Evolutionary conservation across 257 asterid genomes (phyloP), one percentile per base, ranked within the genome.

Genomic region (Vinca minor): DNA sequence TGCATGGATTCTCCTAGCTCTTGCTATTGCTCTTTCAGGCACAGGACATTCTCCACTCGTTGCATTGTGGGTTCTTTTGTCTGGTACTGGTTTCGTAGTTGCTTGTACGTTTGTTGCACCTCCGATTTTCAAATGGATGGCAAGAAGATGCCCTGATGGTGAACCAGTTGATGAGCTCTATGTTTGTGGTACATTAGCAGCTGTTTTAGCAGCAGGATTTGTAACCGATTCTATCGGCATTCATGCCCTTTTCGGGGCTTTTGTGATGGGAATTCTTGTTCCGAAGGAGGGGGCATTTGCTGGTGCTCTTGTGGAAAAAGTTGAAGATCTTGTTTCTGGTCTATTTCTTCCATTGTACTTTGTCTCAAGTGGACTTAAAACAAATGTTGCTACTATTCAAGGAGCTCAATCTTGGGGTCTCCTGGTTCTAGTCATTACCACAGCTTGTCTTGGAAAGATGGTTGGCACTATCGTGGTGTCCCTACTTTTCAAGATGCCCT

Each of bases 341-440:
- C 74, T 81, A 32, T 72, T 81, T 53, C 86, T 78, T 25, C 86
- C 86, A 11, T 50, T 81, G 29, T 81, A 81, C 70, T 81, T 81
- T 17, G 83, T 75, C 41, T 81, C 86, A 1, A 81, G 86, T 64
- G 79, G 88, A 29, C 54, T 77, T 62, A 55, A 80, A 67, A 69
- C 76, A 32, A 75, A 79, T 47, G 77, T 78, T 46, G 81, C 87
- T 62, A 38, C 76, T 64, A 70, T 82, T 48, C 83, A 72, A n/a
- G 85, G 85, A 54, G 81, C 82, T 1, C 66, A 67, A 15, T 79
- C 87, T 3, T 79, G 87, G 87, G 87, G 87, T 12, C 83, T 82
- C 34, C 81, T 82, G 5, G 78, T 67, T 52, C 44, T 82, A 62
- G 83, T 82, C 44, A 79, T 82, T 28, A 28, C 47, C 31, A 82